A percentile compares a stretch with the other conserved stretches of the same genome.
Evolutionary conservation across 176 grass and related monocot species (phyloP).

Genomic region (Raddia guianensis): DNA sequence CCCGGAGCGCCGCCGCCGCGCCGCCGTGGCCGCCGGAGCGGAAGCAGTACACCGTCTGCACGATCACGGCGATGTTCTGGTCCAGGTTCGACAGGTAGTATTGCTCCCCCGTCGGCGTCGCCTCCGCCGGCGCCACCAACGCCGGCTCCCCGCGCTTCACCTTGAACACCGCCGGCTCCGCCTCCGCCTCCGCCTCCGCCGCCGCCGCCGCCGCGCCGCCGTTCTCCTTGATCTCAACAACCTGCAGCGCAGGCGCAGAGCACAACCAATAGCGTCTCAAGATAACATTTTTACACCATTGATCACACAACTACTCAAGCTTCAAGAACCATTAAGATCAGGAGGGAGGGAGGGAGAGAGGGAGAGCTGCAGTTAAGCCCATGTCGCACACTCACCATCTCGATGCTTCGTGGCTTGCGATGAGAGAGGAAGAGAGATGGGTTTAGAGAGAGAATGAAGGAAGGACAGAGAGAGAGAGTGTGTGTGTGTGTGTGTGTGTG

Average conservation of each 20-base stretch:
- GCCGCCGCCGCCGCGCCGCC: background rate
- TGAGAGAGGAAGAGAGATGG: background rate
- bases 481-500: conserved; percentile 27
- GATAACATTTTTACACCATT: background rate
- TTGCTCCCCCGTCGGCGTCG: conserved; percentile 62
- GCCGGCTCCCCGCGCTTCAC: conserved; percentile 57
- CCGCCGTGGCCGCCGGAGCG: conserved; percentile 22
- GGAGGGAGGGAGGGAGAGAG: background rate
- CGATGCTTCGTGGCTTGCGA: background rate
- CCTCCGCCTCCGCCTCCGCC: conserved; percentile 13
- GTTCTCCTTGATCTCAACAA: conserved; percentile 54
- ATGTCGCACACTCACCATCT: conserved; percentile 43
- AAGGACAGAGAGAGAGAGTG: background rate
- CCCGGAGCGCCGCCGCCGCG: conserved; percentile 53
- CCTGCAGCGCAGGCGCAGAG: conserved; percentile 18
- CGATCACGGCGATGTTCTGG: conserved; percentile 90
- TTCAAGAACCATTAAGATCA: background rate
- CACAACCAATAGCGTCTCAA: background rate
- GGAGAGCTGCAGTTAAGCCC: background rate
- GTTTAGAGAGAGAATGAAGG: background rate
- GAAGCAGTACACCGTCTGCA: conserved; percentile 93
- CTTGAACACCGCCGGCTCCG: conserved; percentile 22
- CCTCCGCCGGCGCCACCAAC: conserved; percentile 59
- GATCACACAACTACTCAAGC: background rate
- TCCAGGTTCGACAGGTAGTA: conserved; percentile 99